Evolutionary conservation across 768 basidiomycete genomes (phyloP).

Genomic region (Mycena indigotica): DNA sequence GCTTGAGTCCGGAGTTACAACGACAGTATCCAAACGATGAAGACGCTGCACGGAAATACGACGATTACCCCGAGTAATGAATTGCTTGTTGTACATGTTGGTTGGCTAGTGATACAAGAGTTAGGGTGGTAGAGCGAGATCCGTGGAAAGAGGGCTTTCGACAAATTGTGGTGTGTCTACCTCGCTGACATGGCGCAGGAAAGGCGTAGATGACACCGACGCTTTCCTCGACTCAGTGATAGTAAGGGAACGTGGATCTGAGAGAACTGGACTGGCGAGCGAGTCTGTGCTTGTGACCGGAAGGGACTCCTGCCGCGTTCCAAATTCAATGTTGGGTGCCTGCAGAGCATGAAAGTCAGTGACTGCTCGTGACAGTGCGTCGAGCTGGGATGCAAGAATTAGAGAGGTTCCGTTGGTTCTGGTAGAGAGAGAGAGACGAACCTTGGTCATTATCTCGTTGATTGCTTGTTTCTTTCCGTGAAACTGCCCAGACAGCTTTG

Average conservation of each 20-base stretch:
- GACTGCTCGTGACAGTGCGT: slow-evolving; percentile 54
- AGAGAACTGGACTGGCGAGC: neutral
- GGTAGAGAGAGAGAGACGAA: slow-evolving; percentile 29
- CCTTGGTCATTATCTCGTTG: slow-evolving; percentile 74
- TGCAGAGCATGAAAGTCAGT: slow-evolving; percentile 53
- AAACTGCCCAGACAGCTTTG: slow-evolving; percentile 66
- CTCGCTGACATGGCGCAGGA: neutral
- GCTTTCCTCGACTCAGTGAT: neutral
- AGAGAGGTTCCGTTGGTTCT: neutral
- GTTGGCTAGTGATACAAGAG: neutral
- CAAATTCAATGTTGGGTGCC: slow-evolving; percentile 46
- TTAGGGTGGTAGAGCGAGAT: neutral
- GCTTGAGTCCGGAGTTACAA: neutral
- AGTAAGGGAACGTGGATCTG: neutral
- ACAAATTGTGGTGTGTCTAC: neutral
- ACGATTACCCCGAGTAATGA: neutral
- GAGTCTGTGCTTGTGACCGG: slow-evolving; percentile 8
- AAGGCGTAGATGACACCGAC: neutral
- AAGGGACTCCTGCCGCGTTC: slow-evolving; percentile 32
- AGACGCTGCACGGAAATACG: neutral
- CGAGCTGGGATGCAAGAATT: slow-evolving; percentile 45
- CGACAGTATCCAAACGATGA: neutral
- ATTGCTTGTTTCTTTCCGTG: slow-evolving; percentile 70
- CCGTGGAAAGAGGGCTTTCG: neutral
- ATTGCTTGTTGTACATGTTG: neutral